These are phyloP conservation scores for Coprinellus aureogranulatus DNA, from an alignment of 768 basidiomycete species.

Conservation along the genomic window DNA sequence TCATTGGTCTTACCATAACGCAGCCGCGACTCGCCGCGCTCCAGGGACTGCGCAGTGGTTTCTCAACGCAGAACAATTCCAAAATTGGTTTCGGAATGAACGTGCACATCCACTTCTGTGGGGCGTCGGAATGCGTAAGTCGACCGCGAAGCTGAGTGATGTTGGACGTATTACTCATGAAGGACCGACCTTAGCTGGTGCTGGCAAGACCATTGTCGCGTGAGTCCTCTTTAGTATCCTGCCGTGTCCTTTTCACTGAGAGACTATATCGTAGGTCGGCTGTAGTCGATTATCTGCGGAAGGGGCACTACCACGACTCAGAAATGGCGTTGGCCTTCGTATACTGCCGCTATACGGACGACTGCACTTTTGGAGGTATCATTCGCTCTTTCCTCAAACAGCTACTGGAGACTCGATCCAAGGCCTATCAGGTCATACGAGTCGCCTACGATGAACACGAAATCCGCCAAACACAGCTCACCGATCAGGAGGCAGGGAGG, in stretches of 20 bases:
- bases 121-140: slow-evolving; percentile 2
- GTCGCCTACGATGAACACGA: background rate
- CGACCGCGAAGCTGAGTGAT: too few relatives aligned
- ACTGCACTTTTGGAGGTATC: background rate
- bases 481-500: background rate
- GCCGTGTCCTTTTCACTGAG: too few relatives aligned
- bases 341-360: background rate
- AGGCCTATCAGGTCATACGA: background rate
- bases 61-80: background rate
- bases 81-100: background rate
- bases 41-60: background rate
- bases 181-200: background rate
- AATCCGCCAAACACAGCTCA: too few relatives aligned
- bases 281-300: background rate
- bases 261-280: too few relatives aligned
- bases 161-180: background rate
- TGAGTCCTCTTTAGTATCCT: too few relatives aligned
- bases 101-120: background rate
- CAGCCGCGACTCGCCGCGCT: background rate
- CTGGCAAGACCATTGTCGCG: background rate
- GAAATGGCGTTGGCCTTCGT: background rate
- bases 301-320: background rate
- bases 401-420: background rate
- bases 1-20: background rate
- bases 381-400: background rate